Base-by-base conservation (phyloP, 768 basidiomycete genomes). In the Dioszegia aurantiaca region DNA sequence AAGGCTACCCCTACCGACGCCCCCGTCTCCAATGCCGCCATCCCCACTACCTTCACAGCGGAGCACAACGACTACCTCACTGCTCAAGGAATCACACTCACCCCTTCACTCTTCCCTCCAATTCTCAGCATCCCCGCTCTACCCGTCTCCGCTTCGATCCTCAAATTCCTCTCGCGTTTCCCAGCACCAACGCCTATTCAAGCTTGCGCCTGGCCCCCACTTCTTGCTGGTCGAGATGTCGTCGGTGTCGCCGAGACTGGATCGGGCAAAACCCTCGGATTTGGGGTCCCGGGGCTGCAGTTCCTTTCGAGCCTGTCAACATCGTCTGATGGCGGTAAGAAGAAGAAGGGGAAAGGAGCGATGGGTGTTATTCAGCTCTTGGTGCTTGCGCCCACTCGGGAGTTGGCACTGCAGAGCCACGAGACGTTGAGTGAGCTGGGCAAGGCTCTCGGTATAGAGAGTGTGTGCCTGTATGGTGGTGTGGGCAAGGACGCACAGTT, bases 171-270 rank as follows among this genome's bases (percentile, higher is more conserved):
- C 59, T 74, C 80, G 46, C 80, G 79, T 8, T 99, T 92, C 79
- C 83, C 85, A 62, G 84, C 87, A 63, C 94, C 95, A 4, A 94
- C 93, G 0, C 93, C 95, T 0, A 91, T 99, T 54, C 95, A 99
- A 73, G 87, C 90, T 5, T 94, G 90, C 66, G 84, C 92, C 12
- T 98, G 93, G 93, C 90, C 93, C 1, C 85, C 88, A 31, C 85
- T 89, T 5, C 79, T 98, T 24, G 80, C 82, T 23, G 88, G 72
- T 19, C 63, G 75, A 30, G 79, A 98, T 74, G 89, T 94, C 0
- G 86, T 98, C 28, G 94, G 94, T 47, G 90, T 98, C 60, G 93
- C 94, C 6, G 93, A 98, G 80, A 98, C 94, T 1, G 94, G 94
- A 67, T 65, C 61, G 21, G 95, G 95, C 14, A 99, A 99, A 80